phyloP scores from a whole-genome alignment of 2,329 filamentous ascomycete genomes.

The Aspergillus phoenicis region DNA sequence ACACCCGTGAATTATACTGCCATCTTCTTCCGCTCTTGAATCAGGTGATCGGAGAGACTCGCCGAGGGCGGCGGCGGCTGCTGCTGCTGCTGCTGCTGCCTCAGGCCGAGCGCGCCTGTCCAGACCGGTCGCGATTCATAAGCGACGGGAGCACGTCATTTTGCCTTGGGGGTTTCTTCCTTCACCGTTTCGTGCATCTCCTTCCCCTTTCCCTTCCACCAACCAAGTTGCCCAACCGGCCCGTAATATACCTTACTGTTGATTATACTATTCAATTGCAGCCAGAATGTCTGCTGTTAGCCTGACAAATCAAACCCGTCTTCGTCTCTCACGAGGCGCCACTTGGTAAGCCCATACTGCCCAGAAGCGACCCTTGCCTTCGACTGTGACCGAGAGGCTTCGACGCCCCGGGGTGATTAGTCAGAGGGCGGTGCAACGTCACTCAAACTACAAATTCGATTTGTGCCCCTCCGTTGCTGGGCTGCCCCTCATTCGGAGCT shows the following conservation, averaged over 20 bases:
- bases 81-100: slow-evolving; percentile 9
- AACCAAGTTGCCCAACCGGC: neutral
- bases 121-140: slow-evolving; percentile 36
- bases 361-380: slow-evolving; percentile 13
- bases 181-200: neutral
- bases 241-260: neutral
- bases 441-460: slow-evolving; percentile 32
- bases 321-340: slow-evolving; percentile 13
- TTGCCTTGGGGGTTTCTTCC: neutral
- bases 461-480: slow-evolving; percentile 25
- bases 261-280: neutral
- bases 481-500: slow-evolving; percentile 27
- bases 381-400: slow-evolving; percentile 10
- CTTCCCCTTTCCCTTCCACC: neutral
- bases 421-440: slow-evolving; percentile 34
- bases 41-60: neutral
- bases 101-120: slow-evolving; percentile 18
- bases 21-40: neutral
- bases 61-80: too few relatives aligned
- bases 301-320: slow-evolving; percentile 18
- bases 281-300: slow-evolving; percentile 19
- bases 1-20: neutral
- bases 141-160: slow-evolving; percentile 40
- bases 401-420: slow-evolving; percentile 22
- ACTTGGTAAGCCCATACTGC: slow-evolving; percentile 19